These are phyloP conservation scores for Sarocladium oryzae DNA, from an alignment of 2,329 filamentous ascomycete species.

Conservation along the genomic window DNA sequence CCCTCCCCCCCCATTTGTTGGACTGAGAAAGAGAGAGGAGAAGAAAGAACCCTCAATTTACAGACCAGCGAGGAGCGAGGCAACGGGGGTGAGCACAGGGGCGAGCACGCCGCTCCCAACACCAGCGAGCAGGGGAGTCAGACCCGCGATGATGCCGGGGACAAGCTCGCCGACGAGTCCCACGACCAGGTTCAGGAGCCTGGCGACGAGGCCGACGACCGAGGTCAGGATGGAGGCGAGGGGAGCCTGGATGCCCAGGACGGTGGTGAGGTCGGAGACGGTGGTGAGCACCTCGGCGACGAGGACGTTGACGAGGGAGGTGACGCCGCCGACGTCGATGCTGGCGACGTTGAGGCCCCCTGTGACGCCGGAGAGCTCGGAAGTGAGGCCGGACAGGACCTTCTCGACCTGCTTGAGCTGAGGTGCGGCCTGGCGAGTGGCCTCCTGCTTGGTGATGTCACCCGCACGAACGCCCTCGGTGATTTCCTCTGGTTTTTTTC, in stretches of 20 bases:
- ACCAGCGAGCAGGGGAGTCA: conserved; percentile 21
- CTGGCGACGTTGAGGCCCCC: conserved; percentile 16
- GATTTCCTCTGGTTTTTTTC: conserved; percentile 4
- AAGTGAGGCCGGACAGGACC: conserved; percentile 19
- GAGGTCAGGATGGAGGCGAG: conserved; percentile 21
- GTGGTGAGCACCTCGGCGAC: conserved; percentile 15
- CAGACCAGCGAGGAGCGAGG: conserved; percentile 18
- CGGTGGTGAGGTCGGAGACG: conserved; percentile 18
- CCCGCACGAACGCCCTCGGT: conserved; percentile 14
- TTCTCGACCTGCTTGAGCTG: conserved; percentile 15
- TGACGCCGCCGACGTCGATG: conserved; percentile 20
- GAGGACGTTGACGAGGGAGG: conserved; percentile 16
- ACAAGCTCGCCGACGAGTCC: conserved; percentile 18
- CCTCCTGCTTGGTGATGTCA: conserved; percentile 17
- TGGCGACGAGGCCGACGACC: conserved; percentile 20
- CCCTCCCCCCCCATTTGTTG: no score
- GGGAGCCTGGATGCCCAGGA: conserved; percentile 18
- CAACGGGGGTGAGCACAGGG: conserved; percentile 20
- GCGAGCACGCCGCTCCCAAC: conserved; percentile 19
- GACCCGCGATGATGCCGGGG: conserved; percentile 19
- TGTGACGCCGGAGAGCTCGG: conserved; percentile 16
- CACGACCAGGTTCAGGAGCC: conserved; percentile 18
- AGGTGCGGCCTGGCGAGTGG: conserved; percentile 12
- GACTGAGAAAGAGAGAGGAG: no score
- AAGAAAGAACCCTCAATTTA: no score